Percentiles rank a stretch among this genome's conserved stretches.
Conservation (phyloP, 805 yeast genomes). For the Teunomyces lycoperdinae region DNA sequence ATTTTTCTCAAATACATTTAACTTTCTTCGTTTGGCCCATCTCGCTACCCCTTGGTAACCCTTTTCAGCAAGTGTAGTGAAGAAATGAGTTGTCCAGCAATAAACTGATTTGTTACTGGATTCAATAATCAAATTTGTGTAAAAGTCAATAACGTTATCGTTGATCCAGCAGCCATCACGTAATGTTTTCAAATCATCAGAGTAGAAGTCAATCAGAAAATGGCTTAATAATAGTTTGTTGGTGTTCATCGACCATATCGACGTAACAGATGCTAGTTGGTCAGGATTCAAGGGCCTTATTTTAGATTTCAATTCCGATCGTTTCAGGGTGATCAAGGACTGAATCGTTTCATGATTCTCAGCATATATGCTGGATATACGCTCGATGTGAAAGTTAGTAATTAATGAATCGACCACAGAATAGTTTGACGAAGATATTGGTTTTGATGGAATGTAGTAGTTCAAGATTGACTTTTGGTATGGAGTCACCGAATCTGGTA, state of each 20-base stretch:
- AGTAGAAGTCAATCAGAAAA: slow-evolving; percentile 56
- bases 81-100: slow-evolving; percentile 88
- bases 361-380: slow-evolving; percentile 8
- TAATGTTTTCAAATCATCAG: slow-evolving; percentile 69
- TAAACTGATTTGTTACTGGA: slow-evolving; percentile 42
- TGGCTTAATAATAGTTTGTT: slow-evolving; percentile 27
- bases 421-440: slow-evolving; percentile 29
- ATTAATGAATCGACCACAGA: slow-evolving; percentile 23
- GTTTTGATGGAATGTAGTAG: slow-evolving; percentile 13
- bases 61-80: slow-evolving; percentile 60
- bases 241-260: slow-evolving; percentile 26
- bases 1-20: slow-evolving; percentile 61
- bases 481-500: slow-evolving; percentile 17
- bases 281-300: slow-evolving; percentile 21
- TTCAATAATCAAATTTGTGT: slow-evolving; percentile 53
- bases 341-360: slow-evolving; percentile 10
- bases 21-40: slow-evolving; percentile 80
- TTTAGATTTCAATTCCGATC: slow-evolving; percentile 5
- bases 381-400: slow-evolving; percentile 10
- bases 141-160: slow-evolving; percentile 86
- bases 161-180: slow-evolving; percentile 79
- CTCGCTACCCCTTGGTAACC: slow-evolving; percentile 81
- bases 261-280: slow-evolving; percentile 32
- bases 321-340: slow-evolving; percentile 3
- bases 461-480: slow-evolving; percentile 11